Evolutionary conservation across 441 rosid species (phyloP).

Genomic region (Cnidoscolus chayamansa): DNA sequence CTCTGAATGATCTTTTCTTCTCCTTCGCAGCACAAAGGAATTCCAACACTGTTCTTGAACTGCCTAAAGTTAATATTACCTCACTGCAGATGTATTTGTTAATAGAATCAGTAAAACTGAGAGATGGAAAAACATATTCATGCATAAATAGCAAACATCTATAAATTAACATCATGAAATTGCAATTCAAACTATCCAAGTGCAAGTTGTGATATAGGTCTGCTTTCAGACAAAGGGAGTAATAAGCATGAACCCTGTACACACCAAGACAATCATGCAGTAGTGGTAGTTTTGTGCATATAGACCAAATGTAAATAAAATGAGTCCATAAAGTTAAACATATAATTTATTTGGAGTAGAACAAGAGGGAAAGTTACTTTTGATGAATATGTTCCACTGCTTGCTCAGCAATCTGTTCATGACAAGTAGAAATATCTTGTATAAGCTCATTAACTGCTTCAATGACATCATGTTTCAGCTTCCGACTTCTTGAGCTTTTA

Average conservation of each 20-base stretch:
- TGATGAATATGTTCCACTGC: conserved; percentile 99
- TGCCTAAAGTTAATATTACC: conserved; percentile 94
- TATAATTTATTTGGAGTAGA: conserved; percentile 1
- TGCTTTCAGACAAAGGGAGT: neutral
- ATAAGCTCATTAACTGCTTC: conserved; percentile 97
- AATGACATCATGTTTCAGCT: conserved; percentile 92
- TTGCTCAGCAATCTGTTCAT: conserved; percentile 96
- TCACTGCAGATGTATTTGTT: conserved; percentile 54
- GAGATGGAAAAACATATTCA: neutral
- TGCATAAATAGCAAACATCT: neutral
- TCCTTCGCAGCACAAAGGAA: conserved; percentile 97
- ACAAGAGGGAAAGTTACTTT: conserved; percentile 49
- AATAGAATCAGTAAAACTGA: conserved; percentile 19
- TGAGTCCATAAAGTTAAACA: neutral
- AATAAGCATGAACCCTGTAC: neutral
- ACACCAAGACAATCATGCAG: neutral
- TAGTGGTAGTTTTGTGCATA: neutral
- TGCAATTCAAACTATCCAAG: neutral
- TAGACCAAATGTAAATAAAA: conserved; percentile 3
- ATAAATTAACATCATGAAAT: neutral
- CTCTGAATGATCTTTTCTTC: conserved; percentile 90
- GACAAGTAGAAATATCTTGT: conserved; percentile 79
- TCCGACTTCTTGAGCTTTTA: conserved; percentile 76
- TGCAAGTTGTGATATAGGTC: neutral
- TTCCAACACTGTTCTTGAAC: conserved; percentile 93